Conservation (phyloP, 768 basidiomycete species). For the Suillus subalutaceus region DNA sequence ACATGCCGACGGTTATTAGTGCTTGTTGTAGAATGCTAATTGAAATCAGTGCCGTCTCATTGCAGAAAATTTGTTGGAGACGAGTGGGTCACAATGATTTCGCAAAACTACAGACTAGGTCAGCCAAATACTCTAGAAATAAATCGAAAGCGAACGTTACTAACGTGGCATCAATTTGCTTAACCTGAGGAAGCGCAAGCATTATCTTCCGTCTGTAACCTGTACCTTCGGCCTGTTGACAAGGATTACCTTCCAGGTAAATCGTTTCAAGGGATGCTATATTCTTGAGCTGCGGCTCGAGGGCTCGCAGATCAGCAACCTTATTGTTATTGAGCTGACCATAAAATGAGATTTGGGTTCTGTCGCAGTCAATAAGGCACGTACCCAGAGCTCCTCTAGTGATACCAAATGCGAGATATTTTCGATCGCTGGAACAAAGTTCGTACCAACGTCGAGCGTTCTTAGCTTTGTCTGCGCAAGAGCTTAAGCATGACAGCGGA, state of each 20-base stretch:
- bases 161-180: slow-evolving; percentile 95
- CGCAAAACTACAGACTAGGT: slow-evolving; percentile 14
- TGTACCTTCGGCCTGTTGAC: slow-evolving; percentile 75
- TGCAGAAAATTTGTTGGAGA: not conserved
- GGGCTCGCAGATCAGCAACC: slow-evolving; percentile 66
- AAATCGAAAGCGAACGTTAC: slow-evolving; percentile 36
- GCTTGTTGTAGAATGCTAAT: not conserved
- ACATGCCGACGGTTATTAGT: too few species aligned
- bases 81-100: not conserved
- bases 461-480: slow-evolving; percentile 59
- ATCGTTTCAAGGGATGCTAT: slow-evolving; percentile 76
- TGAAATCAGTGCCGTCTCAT: not conserved
- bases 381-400: slow-evolving; percentile 95
- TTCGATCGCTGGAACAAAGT: slow-evolving; percentile 79
- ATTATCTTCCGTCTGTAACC: slow-evolving; percentile 90
- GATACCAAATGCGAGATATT: slow-evolving; percentile 74
- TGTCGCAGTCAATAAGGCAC: slow-evolving; percentile 22
- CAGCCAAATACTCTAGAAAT: slow-evolving; percentile 1
- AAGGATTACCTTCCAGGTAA: slow-evolving; percentile 95
- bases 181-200: slow-evolving; percentile 82
- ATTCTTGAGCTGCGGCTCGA: slow-evolving; percentile 68
- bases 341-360: not conserved
- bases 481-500: not conserved
- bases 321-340: slow-evolving; percentile 87
- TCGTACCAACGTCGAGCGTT: slow-evolving; percentile 87